These are phyloP conservation scores for Picochlorum sp. DNA, from an alignment of 139 green algal species.

Conservation along the genomic window DNA sequence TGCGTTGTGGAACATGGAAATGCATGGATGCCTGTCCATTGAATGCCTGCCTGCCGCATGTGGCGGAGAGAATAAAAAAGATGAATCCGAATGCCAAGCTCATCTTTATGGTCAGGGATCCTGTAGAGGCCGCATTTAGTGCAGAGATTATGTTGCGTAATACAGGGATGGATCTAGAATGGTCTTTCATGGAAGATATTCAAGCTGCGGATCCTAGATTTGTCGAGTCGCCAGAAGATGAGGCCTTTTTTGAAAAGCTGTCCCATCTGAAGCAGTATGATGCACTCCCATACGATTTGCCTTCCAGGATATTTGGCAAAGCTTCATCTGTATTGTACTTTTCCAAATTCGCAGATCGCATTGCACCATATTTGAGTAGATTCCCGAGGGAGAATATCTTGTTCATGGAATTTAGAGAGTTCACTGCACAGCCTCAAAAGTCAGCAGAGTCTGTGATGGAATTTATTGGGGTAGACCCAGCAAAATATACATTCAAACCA, in stretches of 20 bases:
- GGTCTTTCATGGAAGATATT: conserved; percentile 41
- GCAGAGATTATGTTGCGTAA: conserved; percentile 62
- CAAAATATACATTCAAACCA: conserved; percentile 22
- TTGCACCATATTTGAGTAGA: conserved; percentile 48
- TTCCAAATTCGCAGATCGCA: conserved; percentile 43
- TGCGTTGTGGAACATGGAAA: conserved; percentile 34
- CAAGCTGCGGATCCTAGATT: conserved; percentile 33
- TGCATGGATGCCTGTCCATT: conserved; percentile 75
- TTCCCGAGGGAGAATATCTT: conserved; percentile 59
- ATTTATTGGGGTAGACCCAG: conserved; percentile 54
- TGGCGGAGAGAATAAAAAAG: conserved; percentile 42
- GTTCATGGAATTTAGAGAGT: conserved; percentile 63
- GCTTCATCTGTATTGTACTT: conserved; percentile 35
- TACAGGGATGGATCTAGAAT: conserved; percentile 55
- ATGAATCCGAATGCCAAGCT: conserved; percentile 67
- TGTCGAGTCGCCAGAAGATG: conserved; percentile 18
- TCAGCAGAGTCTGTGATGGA: conserved; percentile 39
- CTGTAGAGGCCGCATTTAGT: conserved; percentile 51
- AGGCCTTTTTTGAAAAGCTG: conserved; percentile 27
- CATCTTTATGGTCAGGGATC: conserved; percentile 66
- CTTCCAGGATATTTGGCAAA: conserved; percentile 35
- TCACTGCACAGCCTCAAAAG: conserved; percentile 39
- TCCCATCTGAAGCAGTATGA: conserved; percentile 25
- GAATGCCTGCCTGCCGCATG: conserved; percentile 55
- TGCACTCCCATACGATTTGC: conserved; percentile 42